A percentile compares a stretch with the other conserved stretches of the same genome.
Conservation (phyloP, 345 rosid genomes). For the Anastatica hierochuntica region DNA sequence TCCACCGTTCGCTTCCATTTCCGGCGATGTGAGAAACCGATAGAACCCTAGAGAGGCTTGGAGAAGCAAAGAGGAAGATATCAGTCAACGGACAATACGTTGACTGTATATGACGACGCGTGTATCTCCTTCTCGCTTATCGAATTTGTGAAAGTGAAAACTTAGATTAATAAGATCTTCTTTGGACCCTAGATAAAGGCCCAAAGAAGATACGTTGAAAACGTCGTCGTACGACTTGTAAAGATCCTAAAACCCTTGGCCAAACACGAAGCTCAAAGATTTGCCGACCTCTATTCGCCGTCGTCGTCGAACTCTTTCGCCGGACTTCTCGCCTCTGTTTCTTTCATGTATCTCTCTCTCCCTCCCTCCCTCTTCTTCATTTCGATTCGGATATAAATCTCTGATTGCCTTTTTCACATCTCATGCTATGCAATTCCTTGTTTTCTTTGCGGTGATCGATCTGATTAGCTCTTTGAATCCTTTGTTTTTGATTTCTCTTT, state of each 20-base stretch:
- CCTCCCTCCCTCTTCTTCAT: background rate
- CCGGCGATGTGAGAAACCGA: background rate
- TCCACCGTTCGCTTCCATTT: conserved; percentile 32
- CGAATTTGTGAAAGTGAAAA: no score
- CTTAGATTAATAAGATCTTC: no score
- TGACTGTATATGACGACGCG: no score
- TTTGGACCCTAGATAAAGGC: no score
- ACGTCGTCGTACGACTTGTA: no score
- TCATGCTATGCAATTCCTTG: background rate
- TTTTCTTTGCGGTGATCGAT: background rate
- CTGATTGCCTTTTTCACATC: background rate
- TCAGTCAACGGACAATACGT: conserved; percentile 11
- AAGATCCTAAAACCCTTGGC: conserved; percentile 6
- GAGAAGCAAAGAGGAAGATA: background rate
- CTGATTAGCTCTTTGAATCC: background rate
- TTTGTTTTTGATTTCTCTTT: background rate
- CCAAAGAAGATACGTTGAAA: no score
- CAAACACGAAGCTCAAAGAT: background rate
- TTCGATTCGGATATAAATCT: background rate
- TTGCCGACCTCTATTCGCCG: conserved; percentile 20
- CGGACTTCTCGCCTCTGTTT: background rate
- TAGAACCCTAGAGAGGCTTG: conserved; percentile 19
- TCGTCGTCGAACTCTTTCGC: conserved; percentile 9
- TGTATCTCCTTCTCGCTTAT: no score
- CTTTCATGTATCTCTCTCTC: background rate